Evolutionary conservation across 164 flowering plant species (phyloP), one percentile per base, ranked within the genome.

Genomic region (Chloranthus sessilifolius): DNA sequence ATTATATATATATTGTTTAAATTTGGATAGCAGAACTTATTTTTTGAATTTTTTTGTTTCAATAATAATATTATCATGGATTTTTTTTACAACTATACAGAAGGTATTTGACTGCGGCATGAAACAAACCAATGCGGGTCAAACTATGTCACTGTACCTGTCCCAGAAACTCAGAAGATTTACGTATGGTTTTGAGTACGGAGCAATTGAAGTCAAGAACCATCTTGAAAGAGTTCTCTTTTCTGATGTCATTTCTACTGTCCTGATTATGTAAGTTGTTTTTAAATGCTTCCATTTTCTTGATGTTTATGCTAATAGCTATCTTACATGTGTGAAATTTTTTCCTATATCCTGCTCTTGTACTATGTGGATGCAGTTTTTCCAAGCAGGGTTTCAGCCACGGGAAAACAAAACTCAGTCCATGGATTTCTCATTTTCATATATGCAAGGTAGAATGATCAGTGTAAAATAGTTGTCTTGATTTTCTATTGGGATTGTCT

Each of bases 351-450:
- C 19, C 20, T 50, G 19, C 31, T 16, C 31, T 36, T 53, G 30
- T 52, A 14, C 60, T 61, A 20, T 53, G 19, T 50, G 59, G 47
- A 3, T 56, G 37, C 66, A 86, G 90, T 50, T 82, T 67, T 59
- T 66, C 80, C 25, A 73, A 73, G 17, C 64, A 70, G 50, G 52
- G 43, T 20, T 31, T 16, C 33, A 22, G 41, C 33, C 4, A 42
- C 28, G 27, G 58, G 5, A 11, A 37, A 36, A 54, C 21, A 3
- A 57, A 21, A 41, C 39, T 58, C 36, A 72, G 85, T 65, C 84
- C 91, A 35, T 87, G 96, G 96, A 74, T 82, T 44, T 78, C 86
- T 71, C 96, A 89, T 65, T 83, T 89, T 56, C 89, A 84, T 60
- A 26, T 85, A 21, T 43, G 61, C 63, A 71, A 86, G 97, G 98